phyloP scores from a whole-genome alignment of 257 asterid species.

The Osmanthus fragrans region DNA sequence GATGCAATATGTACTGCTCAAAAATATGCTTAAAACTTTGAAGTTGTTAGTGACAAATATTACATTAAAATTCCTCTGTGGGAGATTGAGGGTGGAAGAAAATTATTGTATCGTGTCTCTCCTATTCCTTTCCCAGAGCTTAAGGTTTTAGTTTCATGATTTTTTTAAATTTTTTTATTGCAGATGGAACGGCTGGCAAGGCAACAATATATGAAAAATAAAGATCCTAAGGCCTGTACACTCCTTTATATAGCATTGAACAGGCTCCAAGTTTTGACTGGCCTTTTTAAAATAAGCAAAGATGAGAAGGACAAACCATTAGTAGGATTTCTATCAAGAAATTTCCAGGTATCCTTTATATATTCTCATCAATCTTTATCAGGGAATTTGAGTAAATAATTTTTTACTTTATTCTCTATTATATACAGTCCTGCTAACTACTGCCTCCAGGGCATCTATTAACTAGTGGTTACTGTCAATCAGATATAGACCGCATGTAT shows the following conservation, averaged over 20 bases:
- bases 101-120: background rate
- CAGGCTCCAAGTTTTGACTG: slow-evolving; percentile 93
- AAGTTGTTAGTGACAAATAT: background rate
- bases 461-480: slow-evolving; percentile 7
- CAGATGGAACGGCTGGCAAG: slow-evolving; percentile 97
- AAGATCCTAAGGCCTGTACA: slow-evolving; percentile 90
- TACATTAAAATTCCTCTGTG: background rate
- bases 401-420: slow-evolving; percentile 10
- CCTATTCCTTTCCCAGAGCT: background rate
- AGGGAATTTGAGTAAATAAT: background rate
- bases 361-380: slow-evolving; percentile 1
- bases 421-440: slow-evolving; percentile 4
- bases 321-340: slow-evolving; percentile 79
- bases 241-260: slow-evolving; percentile 88
- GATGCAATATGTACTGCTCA: slow-evolving; percentile 2
- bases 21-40: background rate
- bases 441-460: slow-evolving; percentile 13
- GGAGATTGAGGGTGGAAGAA: slow-evolving; percentile 1
- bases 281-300: slow-evolving; percentile 93
- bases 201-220: slow-evolving; percentile 73
- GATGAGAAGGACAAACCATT: slow-evolving; percentile 89
- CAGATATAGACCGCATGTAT: no score
- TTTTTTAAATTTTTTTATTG: slow-evolving; percentile 28
- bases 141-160: background rate
- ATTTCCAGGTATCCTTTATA: slow-evolving; percentile 72